Percentiles rank a stretch among this genome's conserved stretches.
These are phyloP conservation scores for Calonectria hawksworthii DNA, from an alignment of 2,329 filamentous ascomycete genomes.

Conservation along the genomic window DNA sequence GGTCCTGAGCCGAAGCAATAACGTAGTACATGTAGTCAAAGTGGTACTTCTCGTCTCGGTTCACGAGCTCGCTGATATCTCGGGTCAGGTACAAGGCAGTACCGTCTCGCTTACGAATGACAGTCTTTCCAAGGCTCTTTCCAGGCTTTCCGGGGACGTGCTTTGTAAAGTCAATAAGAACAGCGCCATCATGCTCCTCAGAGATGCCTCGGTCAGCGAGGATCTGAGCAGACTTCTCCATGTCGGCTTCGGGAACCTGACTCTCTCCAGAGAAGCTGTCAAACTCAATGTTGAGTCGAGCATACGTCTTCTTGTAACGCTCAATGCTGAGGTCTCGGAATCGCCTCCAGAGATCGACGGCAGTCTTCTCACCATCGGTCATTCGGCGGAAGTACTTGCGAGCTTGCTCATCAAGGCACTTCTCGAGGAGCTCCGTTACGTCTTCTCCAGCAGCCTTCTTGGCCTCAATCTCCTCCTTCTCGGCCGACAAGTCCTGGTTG, in stretches of 20 bases:
- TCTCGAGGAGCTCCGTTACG: conserved; percentile 61
- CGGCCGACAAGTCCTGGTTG: conserved; percentile 74
- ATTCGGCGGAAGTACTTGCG: conserved; percentile 80
- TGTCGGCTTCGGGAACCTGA: conserved; percentile 76
- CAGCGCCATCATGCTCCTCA: conserved; percentile 79
- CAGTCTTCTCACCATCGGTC: conserved; percentile 75
- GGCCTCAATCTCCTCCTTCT: conserved; percentile 76
- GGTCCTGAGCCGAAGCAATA: conserved; percentile 78
- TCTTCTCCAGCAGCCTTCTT: conserved; percentile 68
- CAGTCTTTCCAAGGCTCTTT: conserved; percentile 78
- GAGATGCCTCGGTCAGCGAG: conserved; percentile 76
- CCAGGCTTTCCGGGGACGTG: conserved; percentile 75
- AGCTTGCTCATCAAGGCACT: conserved; percentile 80
- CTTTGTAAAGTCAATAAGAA: conserved; percentile 80
- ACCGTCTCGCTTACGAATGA: conserved; percentile 81
- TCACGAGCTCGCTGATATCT: conserved; percentile 81
- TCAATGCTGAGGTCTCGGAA: conserved; percentile 78
- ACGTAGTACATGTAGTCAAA: conserved; percentile 89
- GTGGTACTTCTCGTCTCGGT: conserved; percentile 72
- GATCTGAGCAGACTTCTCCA: conserved; percentile 73
- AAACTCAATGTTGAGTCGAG: conserved; percentile 78
- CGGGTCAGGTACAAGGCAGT: conserved; percentile 84
- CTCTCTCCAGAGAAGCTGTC: conserved; percentile 82
- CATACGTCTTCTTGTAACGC: conserved; percentile 77
- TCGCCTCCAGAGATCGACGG: conserved; percentile 73